Evolutionary conservation across 257 asterid genomes (phyloP), one percentile per base, ranked within the genome.

Genomic region (Gentiana dahurica): DNA sequence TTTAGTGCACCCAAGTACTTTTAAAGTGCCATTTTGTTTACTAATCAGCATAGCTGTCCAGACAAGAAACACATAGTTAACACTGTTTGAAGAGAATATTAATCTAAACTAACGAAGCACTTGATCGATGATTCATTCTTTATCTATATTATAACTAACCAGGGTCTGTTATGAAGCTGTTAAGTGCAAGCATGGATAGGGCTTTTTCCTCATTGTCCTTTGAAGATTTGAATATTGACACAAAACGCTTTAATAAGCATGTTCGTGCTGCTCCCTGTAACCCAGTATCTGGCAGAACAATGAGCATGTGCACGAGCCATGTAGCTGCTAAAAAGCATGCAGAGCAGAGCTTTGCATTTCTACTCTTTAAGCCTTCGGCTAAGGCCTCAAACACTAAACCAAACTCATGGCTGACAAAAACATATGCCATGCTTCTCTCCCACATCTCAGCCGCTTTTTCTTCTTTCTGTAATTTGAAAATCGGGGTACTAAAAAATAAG

Each of bases 251-350:
- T 68, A 85, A 76, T 72, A 88, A 76, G 66, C 97, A 82, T 49
- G 79, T 75, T 15, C 97, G 81, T 4, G 97, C 97, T 55, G 94
- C 94, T 46, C 94, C 94, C 58, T 75, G 67, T 37, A 88, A 59
- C 48, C 94, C 97, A 0, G 95, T 88, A 66, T 88, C 94, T 1
- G 97, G 97, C 63, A 88, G 86, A 71, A 70, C 13, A 41, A 77
- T 75, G 35, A 85, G 81, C 86, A 83, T 85, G 78, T 85, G 63
- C 49, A 77, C 69, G 10, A 88, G 95, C 97, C 97, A 88, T 37
- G 84, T 76, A 32, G 94, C 77, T 1, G 81, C 69, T 72, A 88
- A 73, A 74, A 81, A 79, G 77, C 97, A 85, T n/a, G 78, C 73
- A 0, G 95, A 79, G 43, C 53, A 71, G 46, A 88, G 59, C 57